Percentiles rank a stretch among this genome's conserved stretches.
phyloP scores from a whole-genome alignment of 768 basidiomycete genomes.

The Xerocomellus amylosporus region DNA sequence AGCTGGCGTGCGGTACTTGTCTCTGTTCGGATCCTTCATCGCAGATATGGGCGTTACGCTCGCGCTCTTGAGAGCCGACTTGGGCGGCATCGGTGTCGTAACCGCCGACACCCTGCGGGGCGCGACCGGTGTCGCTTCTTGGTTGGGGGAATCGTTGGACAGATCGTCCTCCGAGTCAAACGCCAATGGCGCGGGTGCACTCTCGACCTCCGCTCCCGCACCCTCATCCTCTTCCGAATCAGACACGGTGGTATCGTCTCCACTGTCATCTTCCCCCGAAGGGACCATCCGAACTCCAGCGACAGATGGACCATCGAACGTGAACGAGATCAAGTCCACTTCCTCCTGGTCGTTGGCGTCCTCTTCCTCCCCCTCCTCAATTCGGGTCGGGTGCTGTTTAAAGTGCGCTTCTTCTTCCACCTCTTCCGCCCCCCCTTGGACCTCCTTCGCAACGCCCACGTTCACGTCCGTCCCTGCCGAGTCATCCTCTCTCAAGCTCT shows the following conservation, averaged over 20 bases:
- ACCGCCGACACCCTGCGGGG: constrained; percentile 11
- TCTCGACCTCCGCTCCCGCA: constrained; percentile 6
- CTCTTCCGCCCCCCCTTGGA: constrained; percentile 8
- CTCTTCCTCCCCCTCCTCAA: constrained; percentile 47
- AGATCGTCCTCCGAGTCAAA: constrained; percentile 40
- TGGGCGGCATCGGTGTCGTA: constrained; percentile 33
- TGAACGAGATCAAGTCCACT: constrained; percentile 66
- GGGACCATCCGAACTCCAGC: constrained; percentile 53
- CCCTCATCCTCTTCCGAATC: constrained; percentile 30
- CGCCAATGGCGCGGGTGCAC: constrained; percentile 3
- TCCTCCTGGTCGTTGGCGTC: constrained; percentile 62
- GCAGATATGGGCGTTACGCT: constrained; percentile 57
- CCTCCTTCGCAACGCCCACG: background rate
- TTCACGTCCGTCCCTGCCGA: constrained; percentile 26
- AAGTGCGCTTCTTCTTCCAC: constrained; percentile 16
- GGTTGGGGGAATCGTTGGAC: constrained; percentile 16
- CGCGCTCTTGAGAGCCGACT: constrained; percentile 42
- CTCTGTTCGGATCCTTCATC: constrained; percentile 50
- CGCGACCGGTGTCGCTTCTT: constrained; percentile 22
- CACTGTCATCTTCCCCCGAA: constrained; percentile 30
- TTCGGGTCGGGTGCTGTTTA: constrained; percentile 31
- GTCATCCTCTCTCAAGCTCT: constrained; percentile 73
- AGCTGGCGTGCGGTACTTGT: constrained; percentile 55
- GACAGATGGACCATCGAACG: constrained; percentile 59
- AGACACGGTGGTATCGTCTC: constrained; percentile 42